Evolutionary conservation across 345 rosid genomes (phyloP), one percentile per base, ranked within the genome.

Genomic region (Gossypium arboreum): DNA sequence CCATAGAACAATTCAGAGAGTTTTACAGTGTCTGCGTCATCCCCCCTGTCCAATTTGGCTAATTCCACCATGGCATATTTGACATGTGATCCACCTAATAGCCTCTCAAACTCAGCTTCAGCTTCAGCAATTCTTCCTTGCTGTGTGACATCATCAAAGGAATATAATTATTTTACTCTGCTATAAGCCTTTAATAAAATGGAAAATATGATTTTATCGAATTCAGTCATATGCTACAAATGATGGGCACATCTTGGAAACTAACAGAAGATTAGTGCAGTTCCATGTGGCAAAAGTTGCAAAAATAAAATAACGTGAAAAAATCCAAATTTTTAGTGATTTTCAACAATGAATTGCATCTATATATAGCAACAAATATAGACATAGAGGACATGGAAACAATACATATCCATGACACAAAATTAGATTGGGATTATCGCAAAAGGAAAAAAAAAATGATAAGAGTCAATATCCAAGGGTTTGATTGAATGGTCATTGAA

Each of bases 101-200:
- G 94, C 85, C 83, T 90, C 89, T 91, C 91, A 63, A 88, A 89
- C 83, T 87, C 97, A 75, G 85, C 80, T 86, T 95, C 98, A 25
- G 97, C 97, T 82, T 95, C 97, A 75, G 84, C 82, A 62, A 41
- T 85, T 87, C 87, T 89, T 78, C 98, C 99, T 91, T 87, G 86
- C 98, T 95, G 82, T 57, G 75, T 70, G 34, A 82, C 44, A 81
- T 48, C 81, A 82, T 39, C 17, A 65, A 60, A 34, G 76, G 57
- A 69, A 54, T 15, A 9, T 67, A 50, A 65, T 50, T 51, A 75
- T 72, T 54, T 56, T 41, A 24, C 50, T 74, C 75, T 71, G 47
- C 15, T 56, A 55, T n/a, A 41, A 67, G 24, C 62, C 73, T 22
- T 34, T 24, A 45, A 63, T 50, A 44, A 16, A 25, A 61, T 45